Evolutionary conservation across 257 asterid species (phyloP).

Genomic region (Solanum corneliomulleri): DNA sequence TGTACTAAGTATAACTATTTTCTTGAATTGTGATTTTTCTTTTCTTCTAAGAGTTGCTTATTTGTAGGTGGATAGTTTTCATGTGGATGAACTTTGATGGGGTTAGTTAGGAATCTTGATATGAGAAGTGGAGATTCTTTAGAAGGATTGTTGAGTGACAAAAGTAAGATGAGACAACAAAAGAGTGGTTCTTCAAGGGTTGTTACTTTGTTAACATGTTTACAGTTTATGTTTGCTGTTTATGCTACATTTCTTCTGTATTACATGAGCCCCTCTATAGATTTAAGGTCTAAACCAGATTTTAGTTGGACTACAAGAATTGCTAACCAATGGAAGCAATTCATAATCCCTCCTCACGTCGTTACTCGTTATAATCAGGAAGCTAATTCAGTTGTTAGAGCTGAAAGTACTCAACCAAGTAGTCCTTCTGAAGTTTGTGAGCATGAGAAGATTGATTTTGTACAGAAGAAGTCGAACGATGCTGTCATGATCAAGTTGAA

Average conservation of each 20-base stretch:
- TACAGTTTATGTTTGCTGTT: constrained; percentile 73
- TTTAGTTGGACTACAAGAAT: constrained; percentile 63
- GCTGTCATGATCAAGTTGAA: constrained; percentile 63
- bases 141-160: constrained; percentile 67
- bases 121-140: constrained; percentile 51
- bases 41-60: background rate
- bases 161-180: constrained; percentile 21
- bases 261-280: constrained; percentile 65
- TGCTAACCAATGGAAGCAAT: constrained; percentile 60
- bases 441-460: constrained; percentile 64
- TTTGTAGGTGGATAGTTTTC: background rate
- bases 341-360: constrained; percentile 36
- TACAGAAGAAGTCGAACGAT: constrained; percentile 70
- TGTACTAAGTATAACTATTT: background rate
- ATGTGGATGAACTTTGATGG: constrained; percentile 10
- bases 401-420: background rate
- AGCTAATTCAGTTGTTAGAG: constrained; percentile 1
- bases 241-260: constrained; percentile 78
- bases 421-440: constrained; percentile 53
- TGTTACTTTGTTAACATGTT: constrained; percentile 55
- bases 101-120: constrained; percentile 18
- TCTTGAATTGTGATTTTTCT: background rate
- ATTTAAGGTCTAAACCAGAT: constrained; percentile 53
- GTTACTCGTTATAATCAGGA: constrained; percentile 34
- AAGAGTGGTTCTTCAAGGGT: constrained; percentile 34